A percentile compares a stretch with the other conserved stretches of the same genome.
Evolutionary conservation across 2,329 filamentous ascomycete species (phyloP).

Genomic region (Cytospora piceae): DNA sequence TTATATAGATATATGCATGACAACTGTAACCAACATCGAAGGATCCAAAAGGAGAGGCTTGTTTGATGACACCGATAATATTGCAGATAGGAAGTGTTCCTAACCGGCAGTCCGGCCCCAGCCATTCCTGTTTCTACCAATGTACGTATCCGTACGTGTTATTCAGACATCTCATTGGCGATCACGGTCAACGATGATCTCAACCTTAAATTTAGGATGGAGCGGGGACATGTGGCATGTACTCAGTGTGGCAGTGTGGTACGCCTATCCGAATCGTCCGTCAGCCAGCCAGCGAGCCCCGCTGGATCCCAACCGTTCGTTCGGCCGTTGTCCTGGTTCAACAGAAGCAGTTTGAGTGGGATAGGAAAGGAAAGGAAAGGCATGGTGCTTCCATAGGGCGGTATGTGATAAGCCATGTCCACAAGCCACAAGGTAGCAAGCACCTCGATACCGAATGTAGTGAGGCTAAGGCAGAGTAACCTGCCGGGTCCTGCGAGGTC

Average conservation of each 20-base stretch:
- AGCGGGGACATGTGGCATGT: not conserved
- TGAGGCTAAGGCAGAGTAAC: not conserved
- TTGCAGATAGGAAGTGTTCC: not conserved
- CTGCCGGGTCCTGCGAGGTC: not conserved
- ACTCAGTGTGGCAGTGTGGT: not conserved
- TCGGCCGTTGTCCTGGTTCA: not conserved
- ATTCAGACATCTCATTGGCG: not conserved
- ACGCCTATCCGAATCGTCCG: too few species aligned
- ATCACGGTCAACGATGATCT: slow-evolving; percentile 18
- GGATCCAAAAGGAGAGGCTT: not conserved
- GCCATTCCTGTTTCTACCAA: not conserved
- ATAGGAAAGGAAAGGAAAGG: too few species aligned
- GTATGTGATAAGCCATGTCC: not conserved
- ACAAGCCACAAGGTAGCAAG: slow-evolving; percentile 2
- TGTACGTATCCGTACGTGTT: not conserved
- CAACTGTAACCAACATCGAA: not conserved
- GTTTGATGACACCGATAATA: too few species aligned
- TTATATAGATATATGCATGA: not conserved
- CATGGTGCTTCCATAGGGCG: not conserved
- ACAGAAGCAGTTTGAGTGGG: not conserved
- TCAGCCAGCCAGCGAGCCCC: too few species aligned
- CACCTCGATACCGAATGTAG: not conserved
- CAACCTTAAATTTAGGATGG: slow-evolving; percentile 17
- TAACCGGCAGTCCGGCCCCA: not conserved
- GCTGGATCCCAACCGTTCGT: not conserved